A percentile compares a stretch with the other conserved stretches of the same genome.
These are phyloP conservation scores for Volvox reticuliferus DNA, from an alignment of 139 green algal genomes.

Conservation along the genomic window DNA sequence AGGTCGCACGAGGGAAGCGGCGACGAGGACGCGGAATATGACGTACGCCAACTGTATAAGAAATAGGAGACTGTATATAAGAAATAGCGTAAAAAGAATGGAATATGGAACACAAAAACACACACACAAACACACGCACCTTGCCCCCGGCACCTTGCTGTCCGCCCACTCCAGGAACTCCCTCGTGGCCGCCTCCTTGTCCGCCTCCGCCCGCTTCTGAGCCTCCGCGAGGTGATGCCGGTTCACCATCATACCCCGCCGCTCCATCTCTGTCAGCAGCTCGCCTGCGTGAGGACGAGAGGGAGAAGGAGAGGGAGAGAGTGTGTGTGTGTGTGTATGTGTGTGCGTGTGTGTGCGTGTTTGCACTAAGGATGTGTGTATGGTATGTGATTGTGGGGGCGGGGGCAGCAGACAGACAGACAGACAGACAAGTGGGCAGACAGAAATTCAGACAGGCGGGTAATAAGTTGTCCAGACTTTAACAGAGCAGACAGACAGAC, in stretches of 20 bases:
- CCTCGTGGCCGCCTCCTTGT: constrained; percentile 68
- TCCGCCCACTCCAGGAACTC: constrained; percentile 85
- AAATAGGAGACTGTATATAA: no score
- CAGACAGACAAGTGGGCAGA: neutral
- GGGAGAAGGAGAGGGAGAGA: neutral
- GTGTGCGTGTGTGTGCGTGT: no score
- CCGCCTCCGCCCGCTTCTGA: constrained; percentile 58
- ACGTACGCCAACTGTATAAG: no score
- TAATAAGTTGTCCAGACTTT: no score
- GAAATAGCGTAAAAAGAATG: no score
- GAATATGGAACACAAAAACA: neutral
- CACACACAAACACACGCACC: constrained; percentile 2
- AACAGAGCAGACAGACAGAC: no score
- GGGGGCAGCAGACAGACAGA: no score
- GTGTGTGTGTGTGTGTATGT: neutral
- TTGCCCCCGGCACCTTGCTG: constrained; percentile 48
- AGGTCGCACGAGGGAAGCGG: neutral
- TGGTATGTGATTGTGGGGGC: no score
- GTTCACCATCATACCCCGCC: constrained; percentile 61
- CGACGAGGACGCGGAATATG: no score
- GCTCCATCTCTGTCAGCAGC: constrained; percentile 96
- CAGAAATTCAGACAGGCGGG: no score
- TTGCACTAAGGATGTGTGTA: no score
- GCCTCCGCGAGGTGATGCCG: constrained; percentile 64
- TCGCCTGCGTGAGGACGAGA: constrained; percentile 63